Conservation (phyloP, 163 green algal species). For the Scenedesmus sp. region DNA sequence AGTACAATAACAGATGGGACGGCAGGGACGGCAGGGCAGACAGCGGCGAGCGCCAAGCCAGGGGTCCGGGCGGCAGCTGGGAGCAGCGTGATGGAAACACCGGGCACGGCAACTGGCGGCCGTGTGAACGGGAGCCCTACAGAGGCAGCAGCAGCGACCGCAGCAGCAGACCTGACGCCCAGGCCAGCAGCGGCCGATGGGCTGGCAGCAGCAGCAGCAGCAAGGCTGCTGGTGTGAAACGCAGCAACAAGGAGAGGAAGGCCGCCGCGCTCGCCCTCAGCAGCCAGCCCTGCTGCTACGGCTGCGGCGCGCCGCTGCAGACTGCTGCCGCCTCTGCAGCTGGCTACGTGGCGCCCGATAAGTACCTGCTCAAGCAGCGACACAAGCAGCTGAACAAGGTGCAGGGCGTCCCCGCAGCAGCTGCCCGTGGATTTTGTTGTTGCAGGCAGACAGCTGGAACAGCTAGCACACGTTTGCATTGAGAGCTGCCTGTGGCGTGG, state of each 20-base stretch:
- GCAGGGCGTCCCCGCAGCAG: conserved; percentile 19
- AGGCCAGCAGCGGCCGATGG: background rate
- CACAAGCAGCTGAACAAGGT: conserved; percentile 81
- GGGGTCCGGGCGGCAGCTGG: background rate
- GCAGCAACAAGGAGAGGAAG: conserved; percentile 15
- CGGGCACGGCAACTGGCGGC: background rate
- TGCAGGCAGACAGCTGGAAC: background rate
- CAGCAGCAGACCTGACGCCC: background rate
- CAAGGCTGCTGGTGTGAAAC: background rate
- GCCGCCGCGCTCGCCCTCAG: background rate
- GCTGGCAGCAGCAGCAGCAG: conserved; percentile 19
- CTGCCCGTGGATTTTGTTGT: background rate
- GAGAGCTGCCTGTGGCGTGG: no score
- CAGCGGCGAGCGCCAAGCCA: background rate
- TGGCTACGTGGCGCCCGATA: conserved; percentile 80
- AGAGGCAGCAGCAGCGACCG: background rate
- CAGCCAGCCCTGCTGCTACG: conserved; percentile 79
- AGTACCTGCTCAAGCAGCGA: conserved; percentile 71
- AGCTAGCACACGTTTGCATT: no score
- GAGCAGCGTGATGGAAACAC: conserved; percentile 13
- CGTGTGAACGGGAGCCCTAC: background rate
- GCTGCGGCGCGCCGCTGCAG: conserved; percentile 86
- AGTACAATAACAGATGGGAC: background rate
- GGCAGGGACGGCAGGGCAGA: background rate
- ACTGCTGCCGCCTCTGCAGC: conserved; percentile 57